A percentile compares a stretch with the other conserved stretches of the same genome.
phyloP scores from a whole-genome alignment of 169 alveolate species.

The Plasmodium ovale region DNA sequence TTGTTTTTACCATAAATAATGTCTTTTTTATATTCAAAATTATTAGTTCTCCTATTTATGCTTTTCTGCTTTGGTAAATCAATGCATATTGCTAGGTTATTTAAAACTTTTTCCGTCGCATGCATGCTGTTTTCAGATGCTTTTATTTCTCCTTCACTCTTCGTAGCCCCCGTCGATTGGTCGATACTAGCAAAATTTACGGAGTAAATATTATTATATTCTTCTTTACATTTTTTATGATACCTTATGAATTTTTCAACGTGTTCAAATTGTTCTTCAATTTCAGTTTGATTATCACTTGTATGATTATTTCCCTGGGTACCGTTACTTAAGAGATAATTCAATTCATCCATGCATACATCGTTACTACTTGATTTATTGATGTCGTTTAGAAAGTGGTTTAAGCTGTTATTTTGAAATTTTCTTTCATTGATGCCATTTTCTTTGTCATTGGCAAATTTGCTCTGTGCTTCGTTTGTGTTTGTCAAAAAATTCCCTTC shows the following conservation, averaged over 20 bases:
- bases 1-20: not conserved
- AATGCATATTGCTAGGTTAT: not conserved
- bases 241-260: constrained; percentile 2
- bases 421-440: not conserved
- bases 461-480: not conserved
- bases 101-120: not conserved
- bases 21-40: no score
- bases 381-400: not conserved
- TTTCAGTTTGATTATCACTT: not conserved
- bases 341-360: constrained; percentile 31
- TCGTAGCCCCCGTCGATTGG: not conserved
- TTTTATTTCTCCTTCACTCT: not conserved
- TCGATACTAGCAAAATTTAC: not conserved
- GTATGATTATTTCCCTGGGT: not conserved
- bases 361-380: constrained; percentile 24
- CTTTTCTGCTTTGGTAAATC: not conserved
- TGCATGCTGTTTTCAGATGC: not conserved
- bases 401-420: not conserved
- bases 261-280: not conserved
- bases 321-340: constrained; percentile 16
- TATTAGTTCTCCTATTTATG: not conserved
- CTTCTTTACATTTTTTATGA: constrained; percentile 33
- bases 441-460: not conserved
- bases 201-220: constrained; percentile 25
- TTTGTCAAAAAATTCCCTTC: not conserved